Percentiles rank a stretch among this genome's conserved stretches.
Evolutionary conservation across 164 flowering plant species (phyloP).

Genomic region (Liquidambar formosana): DNA sequence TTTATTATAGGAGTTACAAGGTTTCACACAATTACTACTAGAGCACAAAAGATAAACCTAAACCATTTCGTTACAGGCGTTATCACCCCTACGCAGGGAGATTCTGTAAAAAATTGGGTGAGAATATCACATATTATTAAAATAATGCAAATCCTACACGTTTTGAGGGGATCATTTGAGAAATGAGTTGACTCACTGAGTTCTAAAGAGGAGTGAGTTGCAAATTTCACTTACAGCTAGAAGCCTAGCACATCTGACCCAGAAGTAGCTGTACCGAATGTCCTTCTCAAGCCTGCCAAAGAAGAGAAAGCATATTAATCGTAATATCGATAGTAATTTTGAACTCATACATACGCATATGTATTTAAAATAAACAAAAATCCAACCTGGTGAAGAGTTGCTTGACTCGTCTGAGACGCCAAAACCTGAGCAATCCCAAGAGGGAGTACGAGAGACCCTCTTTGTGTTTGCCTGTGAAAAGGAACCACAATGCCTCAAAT

Average conservation of each 20-base stretch:
- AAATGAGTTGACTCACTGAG: no score
- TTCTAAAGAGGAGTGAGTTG: not conserved
- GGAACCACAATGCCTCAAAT: conserved; percentile 54
- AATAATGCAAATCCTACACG: no score
- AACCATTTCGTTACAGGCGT: no score
- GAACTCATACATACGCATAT: no score
- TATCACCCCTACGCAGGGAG: no score
- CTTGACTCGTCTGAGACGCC: conserved; percentile 81
- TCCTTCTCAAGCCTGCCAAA: conserved; percentile 88
- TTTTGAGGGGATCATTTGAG: no score
- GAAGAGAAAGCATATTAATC: not conserved
- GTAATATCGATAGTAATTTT: not conserved
- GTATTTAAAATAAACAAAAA: not conserved
- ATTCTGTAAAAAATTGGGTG: no score
- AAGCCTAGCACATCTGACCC: conserved; percentile 79
- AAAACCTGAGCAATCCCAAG: conserved; percentile 73
- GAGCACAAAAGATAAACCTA: no score
- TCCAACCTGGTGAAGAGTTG: conserved; percentile 78
- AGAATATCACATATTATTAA: no score
- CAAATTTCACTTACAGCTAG: conserved; percentile 51
- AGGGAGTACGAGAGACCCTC: conserved; percentile 50
- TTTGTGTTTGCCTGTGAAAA: conserved; percentile 53
- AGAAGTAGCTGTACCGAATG: conserved; percentile 82
- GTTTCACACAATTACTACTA: no score
- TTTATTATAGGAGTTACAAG: no score